A percentile compares a stretch with the other conserved stretches of the same genome.
Conservation (phyloP, 179 eudicot genomes). For the Actinidia arguta region DNA sequence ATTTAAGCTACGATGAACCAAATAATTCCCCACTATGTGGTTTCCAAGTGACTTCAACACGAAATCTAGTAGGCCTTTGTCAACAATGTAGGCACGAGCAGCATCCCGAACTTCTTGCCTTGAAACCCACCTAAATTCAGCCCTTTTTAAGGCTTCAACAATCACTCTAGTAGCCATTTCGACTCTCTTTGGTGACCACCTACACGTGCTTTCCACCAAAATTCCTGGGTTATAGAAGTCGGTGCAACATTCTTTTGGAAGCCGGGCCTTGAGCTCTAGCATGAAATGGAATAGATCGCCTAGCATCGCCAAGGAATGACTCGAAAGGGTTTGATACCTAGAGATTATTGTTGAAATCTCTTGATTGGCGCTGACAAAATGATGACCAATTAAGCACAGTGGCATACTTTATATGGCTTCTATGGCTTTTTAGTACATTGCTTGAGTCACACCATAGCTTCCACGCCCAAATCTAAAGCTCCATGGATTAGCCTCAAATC, state of each 20-base stretch:
- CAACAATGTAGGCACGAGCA: slow-evolving; percentile 89
- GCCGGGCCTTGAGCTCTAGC: slow-evolving; percentile 59
- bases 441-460: slow-evolving; percentile 76
- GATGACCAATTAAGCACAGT: slow-evolving; percentile 47
- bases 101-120: slow-evolving; percentile 92
- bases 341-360: slow-evolving; percentile 59
- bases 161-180: slow-evolving; percentile 84
- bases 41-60: slow-evolving; percentile 94
- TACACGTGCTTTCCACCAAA: slow-evolving; percentile 53
- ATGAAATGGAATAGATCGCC: slow-evolving; percentile 66
- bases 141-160: slow-evolving; percentile 75
- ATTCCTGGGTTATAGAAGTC: slow-evolving; percentile 46
- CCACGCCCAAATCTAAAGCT: slow-evolving; percentile 77
- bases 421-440: slow-evolving; percentile 75
- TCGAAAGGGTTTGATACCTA: slow-evolving; percentile 75
- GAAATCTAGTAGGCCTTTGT: slow-evolving; percentile 88
- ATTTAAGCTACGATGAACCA: slow-evolving; percentile 86
- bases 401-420: slow-evolving; percentile 73
- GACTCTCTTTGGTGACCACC: slow-evolving; percentile 42
- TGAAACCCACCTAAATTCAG: slow-evolving; percentile 73
- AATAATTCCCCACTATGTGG: slow-evolving; percentile 86
- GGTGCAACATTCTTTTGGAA: slow-evolving; percentile 44
- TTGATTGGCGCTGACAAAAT: slow-evolving; percentile 36
- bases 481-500: slow-evolving; percentile 86
- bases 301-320: slow-evolving; percentile 69